These are phyloP conservation scores for Aspergillus fumigatiaffinis DNA, from an alignment of 2,329 filamentous ascomycete genomes.

Conservation along the genomic window DNA sequence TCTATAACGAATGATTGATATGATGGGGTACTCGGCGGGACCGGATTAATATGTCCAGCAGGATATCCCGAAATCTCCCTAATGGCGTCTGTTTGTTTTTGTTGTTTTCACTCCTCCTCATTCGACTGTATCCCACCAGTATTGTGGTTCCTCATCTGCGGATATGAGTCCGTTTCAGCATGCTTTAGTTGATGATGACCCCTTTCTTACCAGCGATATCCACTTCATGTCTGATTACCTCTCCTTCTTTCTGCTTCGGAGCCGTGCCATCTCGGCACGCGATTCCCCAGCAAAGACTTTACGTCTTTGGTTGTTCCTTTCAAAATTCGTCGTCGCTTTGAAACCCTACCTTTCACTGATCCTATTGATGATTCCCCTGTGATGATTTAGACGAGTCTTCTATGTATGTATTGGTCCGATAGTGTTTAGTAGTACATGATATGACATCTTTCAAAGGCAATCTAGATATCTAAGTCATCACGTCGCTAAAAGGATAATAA, in stretches of 20 bases:
- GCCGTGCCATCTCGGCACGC: not conserved
- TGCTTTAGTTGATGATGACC: not conserved
- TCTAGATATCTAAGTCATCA: not conserved
- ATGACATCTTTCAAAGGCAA: not conserved
- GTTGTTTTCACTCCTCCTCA: conserved; percentile 4
- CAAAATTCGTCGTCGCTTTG: not conserved
- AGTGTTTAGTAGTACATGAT: conserved; percentile 7
- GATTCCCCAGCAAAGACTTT: not conserved
- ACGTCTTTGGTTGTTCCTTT: not conserved
- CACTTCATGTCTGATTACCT: not conserved
- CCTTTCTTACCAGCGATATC: not conserved
- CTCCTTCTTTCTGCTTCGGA: not conserved
- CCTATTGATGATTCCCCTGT: conserved; percentile 1
- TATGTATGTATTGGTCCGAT: conserved; percentile 18
- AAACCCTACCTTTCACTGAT: not conserved
- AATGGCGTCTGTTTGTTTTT: not conserved
- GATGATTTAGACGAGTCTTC: conserved; percentile 21
- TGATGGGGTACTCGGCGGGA: not conserved
- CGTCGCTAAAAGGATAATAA: not conserved
- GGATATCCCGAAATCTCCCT: not conserved
- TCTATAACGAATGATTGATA: conserved; percentile 60
- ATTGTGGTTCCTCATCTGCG: conserved; percentile 11
- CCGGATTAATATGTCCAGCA: not conserved
- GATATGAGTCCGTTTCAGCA: conserved; percentile 5
- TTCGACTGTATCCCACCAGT: conserved; percentile 4